Evolutionary conservation across 116 monocot species (phyloP).

Genomic region (Posidonia oceanica): DNA sequence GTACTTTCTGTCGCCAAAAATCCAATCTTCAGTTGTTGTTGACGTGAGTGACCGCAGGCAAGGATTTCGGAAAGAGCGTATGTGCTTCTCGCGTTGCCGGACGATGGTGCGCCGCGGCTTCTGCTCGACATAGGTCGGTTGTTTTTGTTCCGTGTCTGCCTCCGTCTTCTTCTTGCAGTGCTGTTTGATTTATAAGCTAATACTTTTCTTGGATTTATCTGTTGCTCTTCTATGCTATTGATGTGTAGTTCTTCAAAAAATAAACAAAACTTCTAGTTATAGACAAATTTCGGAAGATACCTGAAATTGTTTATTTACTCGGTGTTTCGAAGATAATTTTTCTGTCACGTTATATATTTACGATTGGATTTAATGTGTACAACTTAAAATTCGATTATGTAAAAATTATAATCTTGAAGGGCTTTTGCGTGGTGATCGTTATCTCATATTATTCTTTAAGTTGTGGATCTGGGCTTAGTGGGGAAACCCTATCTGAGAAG

Average conservation of each 20-base stretch:
- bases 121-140: conserved; percentile 85
- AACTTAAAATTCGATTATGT: too few species aligned
- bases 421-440: not conserved
- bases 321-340: too few species aligned
- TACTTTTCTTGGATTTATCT: too few species aligned
- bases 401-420: too few species aligned
- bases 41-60: conserved; percentile 21
- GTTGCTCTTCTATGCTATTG: too few species aligned
- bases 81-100: conserved; percentile 70
- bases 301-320: too few species aligned
- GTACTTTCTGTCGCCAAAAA: too few species aligned
- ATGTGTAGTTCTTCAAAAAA: too few species aligned
- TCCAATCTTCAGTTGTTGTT: not conserved
- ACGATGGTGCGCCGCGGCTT: conserved; percentile 73
- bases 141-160: not conserved
- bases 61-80: conserved; percentile 87
- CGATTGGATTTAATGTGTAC: too few species aligned
- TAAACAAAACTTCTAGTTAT: too few species aligned
- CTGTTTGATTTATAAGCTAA: not conserved
- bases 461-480: conserved; percentile 96
- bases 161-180: not conserved
- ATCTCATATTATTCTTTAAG: conserved; percentile 28
- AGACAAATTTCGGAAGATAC: too few species aligned
- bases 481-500: conserved; percentile 82
- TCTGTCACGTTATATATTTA: too few species aligned